Base-by-base conservation (phyloP, 164 flowering plant species). In the Umbellularia californica region DNA sequence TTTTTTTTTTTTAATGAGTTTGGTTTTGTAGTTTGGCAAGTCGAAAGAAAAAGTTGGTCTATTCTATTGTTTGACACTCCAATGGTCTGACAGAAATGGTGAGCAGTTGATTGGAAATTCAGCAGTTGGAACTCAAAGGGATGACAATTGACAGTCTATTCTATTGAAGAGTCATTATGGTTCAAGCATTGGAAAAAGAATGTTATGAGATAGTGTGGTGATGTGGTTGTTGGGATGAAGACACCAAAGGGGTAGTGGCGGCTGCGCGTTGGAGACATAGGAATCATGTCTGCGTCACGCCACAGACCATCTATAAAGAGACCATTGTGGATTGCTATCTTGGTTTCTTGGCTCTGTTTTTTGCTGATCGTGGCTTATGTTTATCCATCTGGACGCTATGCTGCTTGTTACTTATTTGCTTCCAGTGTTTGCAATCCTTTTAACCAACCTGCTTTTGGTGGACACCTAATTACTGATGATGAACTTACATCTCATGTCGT, bases 281-380 rank as follows among this genome's bases (percentile, higher is more conserved):
- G 84, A 72, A 81, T 86, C 72, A 78, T 91, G 84, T 84, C 90
- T 23, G 87, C 82, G 78, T 76, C 87, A 55, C 97, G 97, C 79
- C 93, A 89, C 41, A 88, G 92, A n/a, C 83, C 88, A 74, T 87
- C 84, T 60, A 66, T 87, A 69, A 92, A 80, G 85, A 83, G 90
- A 81, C 95, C 97, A 15, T 50, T 87, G 70, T 96, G 98, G 98
- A 94, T 94, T 72, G 86, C 92, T 74, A 86, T 89, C n/a, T 81
- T 94, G 82, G 82, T 92, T 77, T 88, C 88, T 30, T 76, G 94
- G 74, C 87, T 91, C 74, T 82, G 90, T 77, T 13, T 91, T 66
- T 86, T 92, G 68, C 78, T 94, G 55, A 86, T 96, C 63, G 87
- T 86, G 73, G 93, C 92, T 62, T 92, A 89, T 81, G 82, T 94